These are phyloP conservation scores for Eutrema yunnanense DNA, from an alignment of 345 rosid genomes.

Conservation along the genomic window DNA sequence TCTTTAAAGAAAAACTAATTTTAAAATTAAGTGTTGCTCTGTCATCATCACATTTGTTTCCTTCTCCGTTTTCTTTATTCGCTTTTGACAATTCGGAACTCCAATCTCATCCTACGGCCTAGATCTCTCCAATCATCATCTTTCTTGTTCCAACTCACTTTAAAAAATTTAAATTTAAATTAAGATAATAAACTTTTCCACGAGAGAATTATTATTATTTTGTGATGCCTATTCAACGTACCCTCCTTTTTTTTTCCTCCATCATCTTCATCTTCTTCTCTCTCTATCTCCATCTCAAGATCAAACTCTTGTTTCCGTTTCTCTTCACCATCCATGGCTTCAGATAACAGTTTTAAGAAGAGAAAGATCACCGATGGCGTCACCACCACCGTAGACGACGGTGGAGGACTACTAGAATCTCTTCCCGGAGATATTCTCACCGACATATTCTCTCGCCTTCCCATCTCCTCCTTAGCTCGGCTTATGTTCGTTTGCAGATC, in stretches of 20 bases:
- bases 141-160: slow-evolving; percentile 3
- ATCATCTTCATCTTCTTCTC: slow-evolving; percentile 9
- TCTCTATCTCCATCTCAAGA: slow-evolving; percentile 13
- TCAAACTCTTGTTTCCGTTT: slow-evolving; percentile 6
- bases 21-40: slow-evolving; percentile 18
- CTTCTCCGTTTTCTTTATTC: slow-evolving; percentile 23
- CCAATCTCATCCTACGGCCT: slow-evolving; percentile 30
- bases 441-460: slow-evolving; percentile 61
- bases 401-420: slow-evolving; percentile 30
- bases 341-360: slow-evolving; percentile 20
- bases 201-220: slow-evolving; percentile 32
- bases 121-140: slow-evolving; percentile 23
- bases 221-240: slow-evolving; percentile 37
- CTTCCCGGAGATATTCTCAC: slow-evolving; percentile 55
- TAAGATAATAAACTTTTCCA: neutral
- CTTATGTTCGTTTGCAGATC: slow-evolving; percentile 48
- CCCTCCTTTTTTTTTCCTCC: slow-evolving; percentile 36
- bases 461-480: slow-evolving; percentile 47
- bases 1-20: neutral
- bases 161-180: neutral
- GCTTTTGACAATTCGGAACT: slow-evolving; percentile 19
- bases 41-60: slow-evolving; percentile 35
- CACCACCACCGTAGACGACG: neutral
- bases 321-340: slow-evolving; percentile 31
- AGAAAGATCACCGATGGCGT: slow-evolving; percentile 23